phyloP scores from a whole-genome alignment of 1,284 basidiomycete species.

The Apiotrichum sp. region DNA sequence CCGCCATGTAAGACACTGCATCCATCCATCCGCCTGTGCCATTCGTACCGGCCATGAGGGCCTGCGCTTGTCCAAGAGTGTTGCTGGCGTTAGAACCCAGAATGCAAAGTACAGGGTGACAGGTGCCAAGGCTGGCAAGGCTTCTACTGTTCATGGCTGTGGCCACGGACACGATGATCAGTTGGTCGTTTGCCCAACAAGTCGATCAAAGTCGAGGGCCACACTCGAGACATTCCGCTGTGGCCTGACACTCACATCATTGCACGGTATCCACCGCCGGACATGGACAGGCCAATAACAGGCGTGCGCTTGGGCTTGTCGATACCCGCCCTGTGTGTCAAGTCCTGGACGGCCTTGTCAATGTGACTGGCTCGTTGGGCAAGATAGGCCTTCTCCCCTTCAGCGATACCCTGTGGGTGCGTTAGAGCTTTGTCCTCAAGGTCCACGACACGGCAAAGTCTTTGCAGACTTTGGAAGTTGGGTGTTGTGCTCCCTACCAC shows the following conservation, averaged over 20 bases:
- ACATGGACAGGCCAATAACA: slow-evolving; percentile 45
- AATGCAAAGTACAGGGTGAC: neutral
- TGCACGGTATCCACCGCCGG: slow-evolving; percentile 50
- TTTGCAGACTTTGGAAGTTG: no score
- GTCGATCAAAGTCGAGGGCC: no score
- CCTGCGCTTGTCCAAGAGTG: slow-evolving; percentile 8
- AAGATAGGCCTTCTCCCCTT: slow-evolving; percentile 33
- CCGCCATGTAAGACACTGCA: slow-evolving; percentile 38
- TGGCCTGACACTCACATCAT: slow-evolving; percentile 48
- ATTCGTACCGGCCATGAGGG: neutral
- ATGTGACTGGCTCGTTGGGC: slow-evolving; percentile 21
- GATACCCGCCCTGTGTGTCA: slow-evolving; percentile 19
- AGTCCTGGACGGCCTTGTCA: slow-evolving; percentile 22
- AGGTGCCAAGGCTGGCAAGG: no score
- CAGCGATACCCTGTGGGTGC: slow-evolving; percentile 19
- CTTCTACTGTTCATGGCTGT: no score
- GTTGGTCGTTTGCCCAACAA: no score
- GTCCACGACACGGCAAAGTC: no score
- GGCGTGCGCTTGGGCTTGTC: slow-evolving; percentile 39
- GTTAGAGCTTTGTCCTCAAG: no score
- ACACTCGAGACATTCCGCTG: no score
- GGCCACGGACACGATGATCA: neutral
- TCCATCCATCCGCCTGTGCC: slow-evolving; percentile 40
- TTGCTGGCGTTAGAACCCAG: slow-evolving; percentile 1
- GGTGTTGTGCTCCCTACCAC: neutral